Evolutionary conservation across 2,329 filamentous ascomycete genomes (phyloP).

Genomic region (Pleoardoris graminearum): DNA sequence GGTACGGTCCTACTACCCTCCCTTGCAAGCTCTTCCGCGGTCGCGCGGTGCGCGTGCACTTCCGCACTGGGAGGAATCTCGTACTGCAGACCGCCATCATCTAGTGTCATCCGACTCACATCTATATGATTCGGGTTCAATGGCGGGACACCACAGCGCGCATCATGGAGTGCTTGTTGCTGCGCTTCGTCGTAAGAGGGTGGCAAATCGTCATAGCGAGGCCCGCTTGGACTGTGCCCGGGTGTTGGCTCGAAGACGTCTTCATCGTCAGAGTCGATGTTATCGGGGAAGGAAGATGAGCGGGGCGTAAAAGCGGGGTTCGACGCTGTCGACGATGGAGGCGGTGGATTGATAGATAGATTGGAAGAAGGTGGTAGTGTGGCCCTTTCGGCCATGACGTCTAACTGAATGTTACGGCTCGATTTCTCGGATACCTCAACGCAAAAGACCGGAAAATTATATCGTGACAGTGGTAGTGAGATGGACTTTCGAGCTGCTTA

Average conservation of each 20-base stretch:
- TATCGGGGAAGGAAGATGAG: conserved; percentile 34
- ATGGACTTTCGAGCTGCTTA: neutral
- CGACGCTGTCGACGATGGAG: conserved; percentile 20
- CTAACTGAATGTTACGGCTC: neutral
- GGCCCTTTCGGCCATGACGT: conserved; percentile 29
- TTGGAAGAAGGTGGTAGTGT: conserved; percentile 9
- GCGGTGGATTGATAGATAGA: conserved; percentile 16
- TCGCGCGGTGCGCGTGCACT: conserved; percentile 31
- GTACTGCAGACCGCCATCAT: conserved; percentile 11
- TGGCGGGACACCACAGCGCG: conserved; percentile 29
- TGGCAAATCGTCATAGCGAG: conserved; percentile 43
- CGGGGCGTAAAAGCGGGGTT: conserved; percentile 31
- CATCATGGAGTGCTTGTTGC: conserved; percentile 33
- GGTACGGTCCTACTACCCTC: conserved; percentile 20
- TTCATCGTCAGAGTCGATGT: conserved; percentile 34
- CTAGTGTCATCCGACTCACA: conserved; percentile 16
- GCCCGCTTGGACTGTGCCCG: conserved; percentile 34
- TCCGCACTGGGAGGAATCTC: conserved; percentile 28
- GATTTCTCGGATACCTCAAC: no score
- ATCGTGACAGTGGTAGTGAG: neutral
- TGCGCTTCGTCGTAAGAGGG: conserved; percentile 44
- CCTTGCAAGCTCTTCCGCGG: conserved; percentile 20
- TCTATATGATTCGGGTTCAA: conserved; percentile 34
- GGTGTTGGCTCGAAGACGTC: conserved; percentile 33
- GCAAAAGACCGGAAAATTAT: neutral